Conservation (phyloP, 345 rosid genomes). For the Melaleuca quinquenervia region DNA sequence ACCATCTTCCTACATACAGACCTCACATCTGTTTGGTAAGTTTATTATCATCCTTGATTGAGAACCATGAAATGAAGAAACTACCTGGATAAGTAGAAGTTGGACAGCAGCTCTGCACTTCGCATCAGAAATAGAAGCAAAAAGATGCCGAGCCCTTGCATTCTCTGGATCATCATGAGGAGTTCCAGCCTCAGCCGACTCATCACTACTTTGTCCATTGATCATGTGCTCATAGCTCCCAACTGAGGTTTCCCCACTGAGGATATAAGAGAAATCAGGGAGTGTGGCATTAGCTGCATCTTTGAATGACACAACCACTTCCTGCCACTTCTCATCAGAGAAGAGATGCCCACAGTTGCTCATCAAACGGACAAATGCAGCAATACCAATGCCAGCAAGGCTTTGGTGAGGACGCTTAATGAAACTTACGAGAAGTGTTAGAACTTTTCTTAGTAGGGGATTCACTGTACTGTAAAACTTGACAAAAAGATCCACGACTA, state of each 20-base stretch:
- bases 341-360: conserved; percentile 85
- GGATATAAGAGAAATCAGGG: conserved; percentile 69
- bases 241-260: conserved; percentile 30
- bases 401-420: conserved; percentile 98
- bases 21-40: background rate
- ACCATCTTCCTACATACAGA: background rate
- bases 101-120: conserved; percentile 98
- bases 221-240: conserved; percentile 16
- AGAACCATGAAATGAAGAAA: background rate
- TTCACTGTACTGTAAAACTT: conserved; percentile 84
- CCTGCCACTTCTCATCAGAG: conserved; percentile 89
- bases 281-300: conserved; percentile 81
- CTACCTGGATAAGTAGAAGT: conserved; percentile 90
- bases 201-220: conserved; percentile 31
- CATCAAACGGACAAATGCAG: conserved; percentile 97
- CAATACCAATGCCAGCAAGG: conserved; percentile 97
- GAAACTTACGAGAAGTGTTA: conserved; percentile 79
- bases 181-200: conserved; percentile 24
- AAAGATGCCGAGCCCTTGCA: conserved; percentile 32
- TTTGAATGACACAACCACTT: conserved; percentile 78
- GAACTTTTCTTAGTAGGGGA: conserved; percentile 81
- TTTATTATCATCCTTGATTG: background rate
- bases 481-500: conserved; percentile 98
- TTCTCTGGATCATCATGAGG: conserved; percentile 40
- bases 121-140: conserved; percentile 62